phyloP scores from a whole-genome alignment of 345 rosid species.

The Citrus sinensis region DVS_A1.0 CM039167.1:8219501-8220000 shows the following conservation, averaged over 20 bases:
- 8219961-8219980: background rate
- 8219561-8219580: background rate
- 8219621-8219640: background rate
- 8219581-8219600: background rate
- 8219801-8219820: conserved; percentile 12
- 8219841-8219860: background rate
- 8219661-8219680: background rate
- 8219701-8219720: background rate
- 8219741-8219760: background rate
- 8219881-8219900: conserved; percentile 2
- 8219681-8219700: background rate
- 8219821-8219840: background rate
- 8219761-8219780: conserved; percentile 17
- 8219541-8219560: background rate
- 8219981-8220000: background rate
- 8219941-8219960: background rate
- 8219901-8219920: background rate
- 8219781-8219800: conserved; percentile 16
- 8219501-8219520: conserved; percentile 29
- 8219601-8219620: background rate
- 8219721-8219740: background rate
- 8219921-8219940: background rate
- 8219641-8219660: background rate
- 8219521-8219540: background rate
- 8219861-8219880: background rate